Base-by-base conservation (phyloP, 2,329 filamentous ascomycete genomes). In the Cytospora chrysosperma region DNA sequence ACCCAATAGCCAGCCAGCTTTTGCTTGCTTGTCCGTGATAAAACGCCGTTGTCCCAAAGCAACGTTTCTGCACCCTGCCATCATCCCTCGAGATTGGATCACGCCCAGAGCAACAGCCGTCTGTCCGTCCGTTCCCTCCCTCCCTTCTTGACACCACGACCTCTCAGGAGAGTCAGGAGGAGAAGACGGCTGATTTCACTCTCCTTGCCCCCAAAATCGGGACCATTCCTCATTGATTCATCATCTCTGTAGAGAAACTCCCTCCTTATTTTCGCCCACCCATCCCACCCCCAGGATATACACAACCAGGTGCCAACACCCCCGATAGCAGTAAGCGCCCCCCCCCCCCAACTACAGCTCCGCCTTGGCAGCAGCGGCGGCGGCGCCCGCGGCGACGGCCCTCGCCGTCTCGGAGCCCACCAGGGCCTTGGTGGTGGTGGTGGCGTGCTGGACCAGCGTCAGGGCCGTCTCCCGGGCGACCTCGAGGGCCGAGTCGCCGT, bases 401-500 rank as follows among this genome's bases (percentile, higher is more conserved):
- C 67, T 68, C 4, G 73, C 68, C 10, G 68, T 69, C 27, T 63
- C 64, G 15, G 64, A 54, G 69, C 69, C 21, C 76, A 75, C 66
- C 77, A 75, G 15, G 75, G 58, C 61, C n/a, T 56, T 37, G 4
- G 50, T 54, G 17, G 58, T 61, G 27, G 58, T 32, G 13, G 58
- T 55, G 7, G 52, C 53, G 32, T 60, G 53, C 2, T 54, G 53
- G 9, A 61, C 77, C 37, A 77, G 75, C 24, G 75, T 73, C 49
- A 74, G 75, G 49, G 77, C 74, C 15, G 77, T 77, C 37, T 76
- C 77, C 71, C 80, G 79, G 26, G 77, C 79, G 40, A 78, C 77
- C 65, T 79, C 77, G 64, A 78, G 79, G 64, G 81, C 82, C 70
- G 86, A 84, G 73, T 97, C 93, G 69, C 95, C 95, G 68, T 89